Conservation (phyloP, 805 yeast species). For the Saturnispora galanensis region DNA sequence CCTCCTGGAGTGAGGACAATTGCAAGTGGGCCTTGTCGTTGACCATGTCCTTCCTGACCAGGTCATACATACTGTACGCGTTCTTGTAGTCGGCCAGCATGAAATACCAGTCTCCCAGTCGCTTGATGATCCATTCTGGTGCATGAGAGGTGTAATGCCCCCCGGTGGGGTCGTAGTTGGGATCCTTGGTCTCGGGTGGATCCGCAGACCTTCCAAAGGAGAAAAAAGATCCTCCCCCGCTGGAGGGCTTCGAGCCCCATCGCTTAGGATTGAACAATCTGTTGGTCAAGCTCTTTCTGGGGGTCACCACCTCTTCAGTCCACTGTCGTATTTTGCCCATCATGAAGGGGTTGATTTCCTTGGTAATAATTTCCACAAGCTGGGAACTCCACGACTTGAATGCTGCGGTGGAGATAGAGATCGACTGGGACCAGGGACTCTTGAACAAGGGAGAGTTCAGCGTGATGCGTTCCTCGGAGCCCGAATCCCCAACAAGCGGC, state of each 20-base stretch:
- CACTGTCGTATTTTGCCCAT: conserved; percentile 68
- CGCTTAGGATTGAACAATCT: conserved; percentile 53
- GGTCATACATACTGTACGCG: conserved; percentile 76
- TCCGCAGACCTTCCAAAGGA: conserved; percentile 18
- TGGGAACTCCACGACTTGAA: conserved; percentile 27
- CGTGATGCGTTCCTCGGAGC: conserved; percentile 2
- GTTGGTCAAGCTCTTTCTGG: conserved; percentile 68
- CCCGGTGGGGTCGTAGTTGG: conserved; percentile 36
- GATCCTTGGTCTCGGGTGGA: conserved; percentile 4
- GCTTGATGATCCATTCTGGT: conserved; percentile 65
- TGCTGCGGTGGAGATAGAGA: conserved; percentile 13
- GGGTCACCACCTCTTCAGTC: conserved; percentile 75
- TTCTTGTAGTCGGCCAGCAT: conserved; percentile 83
- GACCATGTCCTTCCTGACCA: conserved; percentile 66
- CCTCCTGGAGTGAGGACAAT: conserved; percentile 80
- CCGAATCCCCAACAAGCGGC: not conserved
- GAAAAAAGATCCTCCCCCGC: conserved; percentile 23
- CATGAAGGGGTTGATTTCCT: conserved; percentile 70
- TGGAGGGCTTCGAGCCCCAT: conserved; percentile 31
- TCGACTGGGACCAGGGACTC: not conserved
- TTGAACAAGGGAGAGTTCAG: conserved; percentile 25
- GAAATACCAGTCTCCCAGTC: conserved; percentile 86
- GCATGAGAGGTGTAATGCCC: conserved; percentile 54
- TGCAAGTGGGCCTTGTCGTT: conserved; percentile 73
- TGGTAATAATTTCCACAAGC: conserved; percentile 38